A percentile compares a stretch with the other conserved stretches of the same genome.
Evolutionary conservation across 495 filamentous ascomycete genomes (phyloP).

Genomic region (Neohortaea acidophila): DNA sequence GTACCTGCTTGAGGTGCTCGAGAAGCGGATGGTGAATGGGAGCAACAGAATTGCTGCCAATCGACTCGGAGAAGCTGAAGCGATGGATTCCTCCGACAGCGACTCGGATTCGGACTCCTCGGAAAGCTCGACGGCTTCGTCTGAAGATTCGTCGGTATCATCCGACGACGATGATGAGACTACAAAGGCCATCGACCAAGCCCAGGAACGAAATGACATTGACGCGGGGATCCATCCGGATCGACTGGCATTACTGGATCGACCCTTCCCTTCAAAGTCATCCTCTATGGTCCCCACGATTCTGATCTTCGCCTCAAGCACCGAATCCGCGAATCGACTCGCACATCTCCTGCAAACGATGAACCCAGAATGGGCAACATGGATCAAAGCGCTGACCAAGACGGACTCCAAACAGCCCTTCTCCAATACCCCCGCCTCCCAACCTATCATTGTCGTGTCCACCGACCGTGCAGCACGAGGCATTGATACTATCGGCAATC

Average conservation of each 20-base stretch:
- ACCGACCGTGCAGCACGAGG: slow-evolving; percentile 87
- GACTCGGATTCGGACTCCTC: slow-evolving; percentile 1
- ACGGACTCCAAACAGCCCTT: slow-evolving; percentile 18
- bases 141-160: slow-evolving; percentile 17
- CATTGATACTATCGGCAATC: slow-evolving; percentile 50
- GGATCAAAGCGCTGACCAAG: slow-evolving; percentile 56
- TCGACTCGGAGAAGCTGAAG: slow-evolving; percentile 13
- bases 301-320: slow-evolving; percentile 79
- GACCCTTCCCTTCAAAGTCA: not conserved
- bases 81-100: slow-evolving; percentile 12
- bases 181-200: not conserved
- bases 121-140: slow-evolving; percentile 16
- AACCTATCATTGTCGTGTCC: slow-evolving; percentile 62
- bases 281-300: slow-evolving; percentile 25
- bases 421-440: slow-evolving; percentile 15
- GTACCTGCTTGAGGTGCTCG: slow-evolving; percentile 50
- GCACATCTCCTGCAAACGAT: slow-evolving; percentile 59
- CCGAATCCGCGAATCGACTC: slow-evolving; percentile 67
- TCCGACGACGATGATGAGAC: slow-evolving; percentile 3
- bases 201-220: not conserved
- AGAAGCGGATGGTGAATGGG: slow-evolving; percentile 22
- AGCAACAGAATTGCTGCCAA: not conserved
- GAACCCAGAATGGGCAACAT: slow-evolving; percentile 38
- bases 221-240: slow-evolving; percentile 10
- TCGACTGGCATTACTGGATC: slow-evolving; percentile 7